A percentile compares a stretch with the other conserved stretches of the same genome.
Conservation (phyloP, 179 eudicot species). For the Carnegiea gigantea region DNA sequence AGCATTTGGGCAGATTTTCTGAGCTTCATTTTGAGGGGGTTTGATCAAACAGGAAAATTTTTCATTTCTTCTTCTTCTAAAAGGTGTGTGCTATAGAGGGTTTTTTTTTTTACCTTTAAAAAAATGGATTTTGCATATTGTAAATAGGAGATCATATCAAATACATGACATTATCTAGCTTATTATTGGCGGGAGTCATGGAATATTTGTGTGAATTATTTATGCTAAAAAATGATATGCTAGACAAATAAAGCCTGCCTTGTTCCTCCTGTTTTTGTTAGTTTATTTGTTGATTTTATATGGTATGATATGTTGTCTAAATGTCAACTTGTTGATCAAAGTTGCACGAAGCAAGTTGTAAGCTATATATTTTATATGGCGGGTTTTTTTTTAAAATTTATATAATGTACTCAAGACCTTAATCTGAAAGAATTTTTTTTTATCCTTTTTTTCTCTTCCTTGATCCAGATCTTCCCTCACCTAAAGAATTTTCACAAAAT, state of each 20-base stretch:
- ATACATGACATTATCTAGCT: conserved; percentile 33
- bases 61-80: conserved; percentile 4
- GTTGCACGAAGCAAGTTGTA: background rate
- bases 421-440: no score
- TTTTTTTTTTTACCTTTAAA: conserved; percentile 20
- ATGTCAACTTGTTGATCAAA: conserved; percentile 8
- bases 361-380: no score
- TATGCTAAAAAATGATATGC: conserved; percentile 22
- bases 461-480: no score
- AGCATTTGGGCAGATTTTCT: conserved; percentile 74
- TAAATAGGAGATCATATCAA: conserved; percentile 33
- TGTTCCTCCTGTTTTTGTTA: conserved; percentile 10
- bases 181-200: conserved; percentile 26
- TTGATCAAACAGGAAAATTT: conserved; percentile 11
- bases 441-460: no score
- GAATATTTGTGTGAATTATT: conserved; percentile 45
- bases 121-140: conserved; percentile 29
- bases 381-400: no score
- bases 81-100: conserved; percentile 44
- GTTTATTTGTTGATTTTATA: background rate
- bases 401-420: no score
- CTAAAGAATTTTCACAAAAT: no score
- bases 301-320: background rate
- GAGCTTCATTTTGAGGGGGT: conserved; percentile 12
- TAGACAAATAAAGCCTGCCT: conserved; percentile 27